Evolutionary conservation across 1,284 basidiomycete genomes (phyloP).

Genomic region (Phlebopus sp.): DNA sequence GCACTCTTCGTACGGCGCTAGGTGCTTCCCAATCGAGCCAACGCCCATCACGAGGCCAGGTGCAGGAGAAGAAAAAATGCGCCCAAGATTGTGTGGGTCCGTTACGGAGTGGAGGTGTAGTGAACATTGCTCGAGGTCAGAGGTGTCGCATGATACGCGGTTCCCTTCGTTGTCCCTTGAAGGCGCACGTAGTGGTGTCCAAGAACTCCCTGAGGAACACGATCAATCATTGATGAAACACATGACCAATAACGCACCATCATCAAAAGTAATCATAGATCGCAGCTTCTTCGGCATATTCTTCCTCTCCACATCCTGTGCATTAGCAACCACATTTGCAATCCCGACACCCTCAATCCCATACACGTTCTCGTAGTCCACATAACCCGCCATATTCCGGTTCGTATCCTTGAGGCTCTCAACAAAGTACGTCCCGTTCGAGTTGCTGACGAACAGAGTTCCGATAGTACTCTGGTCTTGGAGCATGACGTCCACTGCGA

Average conservation of each 20-base stretch:
- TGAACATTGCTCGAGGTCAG: slow-evolving; percentile 64
- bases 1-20: slow-evolving; percentile 82
- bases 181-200: slow-evolving; percentile 73
- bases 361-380: slow-evolving; percentile 91
- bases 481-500: slow-evolving; percentile 90
- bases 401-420: slow-evolving; percentile 89
- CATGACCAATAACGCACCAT: slow-evolving; percentile 51
- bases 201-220: slow-evolving; percentile 58
- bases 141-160: slow-evolving; percentile 59
- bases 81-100: slow-evolving; percentile 87
- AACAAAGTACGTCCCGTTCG: slow-evolving; percentile 94
- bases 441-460: slow-evolving; percentile 92
- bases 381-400: slow-evolving; percentile 82
- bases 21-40: slow-evolving; percentile 74
- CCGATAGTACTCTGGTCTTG: slow-evolving; percentile 75
- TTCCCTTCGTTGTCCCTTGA: slow-evolving; percentile 58
- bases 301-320: slow-evolving; percentile 74
- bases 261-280: slow-evolving; percentile 87
- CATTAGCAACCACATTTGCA: slow-evolving; percentile 84
- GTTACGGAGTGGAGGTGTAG: slow-evolving; percentile 93
- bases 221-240: background rate
- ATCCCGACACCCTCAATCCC: slow-evolving; percentile 94
- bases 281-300: slow-evolving; percentile 65
- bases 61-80: slow-evolving; percentile 91
- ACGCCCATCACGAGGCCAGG: slow-evolving; percentile 96